Conservation (phyloP, 1,139 yeast species). For the Casaregolazyma lundiana region DNA sequence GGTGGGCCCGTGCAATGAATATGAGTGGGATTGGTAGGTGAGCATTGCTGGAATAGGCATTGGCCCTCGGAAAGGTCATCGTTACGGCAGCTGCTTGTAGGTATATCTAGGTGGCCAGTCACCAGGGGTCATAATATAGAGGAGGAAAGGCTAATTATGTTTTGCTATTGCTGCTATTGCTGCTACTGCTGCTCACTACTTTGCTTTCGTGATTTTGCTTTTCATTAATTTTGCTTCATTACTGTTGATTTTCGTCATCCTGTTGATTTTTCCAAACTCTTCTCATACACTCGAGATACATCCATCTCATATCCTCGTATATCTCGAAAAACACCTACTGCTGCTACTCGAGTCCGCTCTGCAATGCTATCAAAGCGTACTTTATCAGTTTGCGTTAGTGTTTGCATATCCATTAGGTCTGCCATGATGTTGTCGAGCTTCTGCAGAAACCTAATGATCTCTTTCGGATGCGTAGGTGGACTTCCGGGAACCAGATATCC, state of each 20-base stretch:
- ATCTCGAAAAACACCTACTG: constrained; percentile 11
- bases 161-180: too few relatives aligned
- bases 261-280: constrained; percentile 9
- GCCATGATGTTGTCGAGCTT: constrained; percentile 26
- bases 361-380: constrained; percentile 28
- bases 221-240: neutral
- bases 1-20: constrained; percentile 34
- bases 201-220: too few relatives aligned
- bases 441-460: constrained; percentile 17
- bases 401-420: constrained; percentile 15
- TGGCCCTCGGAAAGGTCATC: too few relatives aligned
- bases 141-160: neutral
- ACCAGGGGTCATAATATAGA: too few relatives aligned
- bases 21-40: constrained; percentile 29
- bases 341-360: constrained; percentile 27
- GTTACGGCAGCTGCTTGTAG: too few relatives aligned
- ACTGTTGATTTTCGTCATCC: neutral
- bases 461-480: constrained; percentile 12
- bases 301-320: constrained; percentile 11
- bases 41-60: neutral
- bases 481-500: constrained; percentile 19
- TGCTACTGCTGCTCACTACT: too few relatives aligned
- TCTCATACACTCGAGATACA: constrained; percentile 9
- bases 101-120: too few relatives aligned
- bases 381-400: constrained; percentile 23